Conservation (phyloP, 371 early-diverging fungal genomes). For the Mortierella sp. region DNA sequence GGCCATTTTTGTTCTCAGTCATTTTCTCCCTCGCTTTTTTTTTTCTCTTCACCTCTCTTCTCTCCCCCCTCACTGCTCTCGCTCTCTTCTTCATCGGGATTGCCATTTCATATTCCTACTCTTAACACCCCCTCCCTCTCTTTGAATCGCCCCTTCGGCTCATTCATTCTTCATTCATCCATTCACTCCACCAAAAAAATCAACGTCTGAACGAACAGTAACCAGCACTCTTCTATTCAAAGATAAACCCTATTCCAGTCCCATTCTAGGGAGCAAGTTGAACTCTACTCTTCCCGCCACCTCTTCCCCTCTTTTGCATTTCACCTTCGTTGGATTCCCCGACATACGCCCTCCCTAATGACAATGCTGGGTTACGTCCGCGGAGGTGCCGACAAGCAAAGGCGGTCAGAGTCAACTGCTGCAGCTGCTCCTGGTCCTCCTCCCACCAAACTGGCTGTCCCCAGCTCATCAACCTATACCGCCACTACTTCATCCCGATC, state of each 20-base stretch:
- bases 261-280: not conserved
- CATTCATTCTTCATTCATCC: not conserved
- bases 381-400: conserved; percentile 24
- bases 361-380: conserved; percentile 29
- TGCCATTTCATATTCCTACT: not conserved
- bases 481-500: too few relatives aligned
- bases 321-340: conserved; percentile 1
- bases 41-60: not conserved
- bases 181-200: too few relatives aligned
- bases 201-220: too few relatives aligned
- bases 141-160: not conserved
- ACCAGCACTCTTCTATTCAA: not conserved
- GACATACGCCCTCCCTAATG: conserved; percentile 13
- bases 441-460: not conserved
- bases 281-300: not conserved
- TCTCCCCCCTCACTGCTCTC: not conserved
- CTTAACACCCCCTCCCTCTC: not conserved
- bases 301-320: not conserved
- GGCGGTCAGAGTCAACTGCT: conserved; percentile 10
- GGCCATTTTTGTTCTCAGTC: not conserved
- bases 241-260: not conserved
- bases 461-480: conserved; percentile 15
- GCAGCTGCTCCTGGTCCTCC: conserved; percentile 7
- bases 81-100: not conserved
- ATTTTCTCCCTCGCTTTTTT: not conserved